These are phyloP conservation scores for Populus euphratica DNA, from an alignment of 345 rosid genomes.

Conservation along the genomic window DNA sequence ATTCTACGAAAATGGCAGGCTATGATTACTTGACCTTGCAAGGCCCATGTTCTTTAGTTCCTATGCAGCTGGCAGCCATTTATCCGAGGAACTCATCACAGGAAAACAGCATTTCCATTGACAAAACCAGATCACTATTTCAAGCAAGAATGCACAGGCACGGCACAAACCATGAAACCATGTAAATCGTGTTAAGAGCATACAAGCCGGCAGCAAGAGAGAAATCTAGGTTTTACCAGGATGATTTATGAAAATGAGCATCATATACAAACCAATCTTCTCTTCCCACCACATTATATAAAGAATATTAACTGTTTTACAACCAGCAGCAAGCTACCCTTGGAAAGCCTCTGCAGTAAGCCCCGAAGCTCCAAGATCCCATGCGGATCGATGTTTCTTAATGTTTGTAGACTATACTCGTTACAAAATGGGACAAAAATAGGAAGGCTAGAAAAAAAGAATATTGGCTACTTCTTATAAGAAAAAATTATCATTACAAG, in stretches of 20 bases:
- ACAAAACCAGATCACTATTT: too few species aligned
- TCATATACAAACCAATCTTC: conserved; percentile 4
- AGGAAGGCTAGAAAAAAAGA: background rate
- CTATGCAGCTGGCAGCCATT: too few species aligned
- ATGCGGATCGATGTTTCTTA: background rate
- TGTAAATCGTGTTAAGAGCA: too few species aligned
- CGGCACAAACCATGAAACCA: too few species aligned
- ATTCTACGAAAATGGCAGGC: too few species aligned
- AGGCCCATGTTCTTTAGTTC: too few species aligned
- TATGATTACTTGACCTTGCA: too few species aligned
- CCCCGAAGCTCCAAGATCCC: background rate
- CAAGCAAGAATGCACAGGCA: too few species aligned
- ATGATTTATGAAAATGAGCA: background rate
- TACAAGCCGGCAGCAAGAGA: background rate
- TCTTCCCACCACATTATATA: conserved; percentile 6
- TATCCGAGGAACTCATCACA: too few species aligned
- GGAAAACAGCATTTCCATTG: too few species aligned
- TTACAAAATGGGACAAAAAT: conserved; percentile 15
- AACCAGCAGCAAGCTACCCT: conserved; percentile 1
- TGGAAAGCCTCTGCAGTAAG: background rate
- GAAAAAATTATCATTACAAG: conserved; percentile 22
- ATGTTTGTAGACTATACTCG: background rate
- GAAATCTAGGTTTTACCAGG: background rate
- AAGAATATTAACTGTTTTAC: conserved; percentile 18
- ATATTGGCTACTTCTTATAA: conserved; percentile 5